Conservation (phyloP, 202 grass and related monocot genomes). For the Bolboschoenoplectus hybrid region DNA sequence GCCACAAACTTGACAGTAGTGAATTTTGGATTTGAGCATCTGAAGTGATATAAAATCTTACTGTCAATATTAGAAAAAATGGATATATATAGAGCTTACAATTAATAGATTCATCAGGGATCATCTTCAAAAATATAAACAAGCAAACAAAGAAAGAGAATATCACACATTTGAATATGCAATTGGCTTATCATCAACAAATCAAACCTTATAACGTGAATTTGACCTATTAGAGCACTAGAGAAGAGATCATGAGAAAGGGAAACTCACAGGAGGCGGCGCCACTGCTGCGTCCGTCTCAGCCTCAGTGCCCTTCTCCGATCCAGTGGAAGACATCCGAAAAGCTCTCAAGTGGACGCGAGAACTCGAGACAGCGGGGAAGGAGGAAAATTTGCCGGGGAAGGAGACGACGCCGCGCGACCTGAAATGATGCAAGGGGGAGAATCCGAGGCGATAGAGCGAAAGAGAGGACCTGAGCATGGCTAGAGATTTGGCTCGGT, state of each 20-base stretch:
- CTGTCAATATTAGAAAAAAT: background rate
- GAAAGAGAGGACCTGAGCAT: slow-evolving; percentile 50
- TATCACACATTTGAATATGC: background rate
- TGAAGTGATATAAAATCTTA: slow-evolving; percentile 33
- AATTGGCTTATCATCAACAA: background rate
- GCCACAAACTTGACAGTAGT: slow-evolving; percentile 74
- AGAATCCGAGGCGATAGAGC: slow-evolving; percentile 33
- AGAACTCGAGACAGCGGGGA: background rate
- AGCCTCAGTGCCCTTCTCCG: slow-evolving; percentile 33
- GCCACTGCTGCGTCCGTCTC: slow-evolving; percentile 22
- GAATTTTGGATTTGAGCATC: slow-evolving; percentile 71
- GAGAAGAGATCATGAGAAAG: background rate
- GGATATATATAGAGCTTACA: background rate
- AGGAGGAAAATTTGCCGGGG: slow-evolving; percentile 1
- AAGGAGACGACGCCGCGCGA: slow-evolving; percentile 7
- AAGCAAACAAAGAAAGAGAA: background rate
- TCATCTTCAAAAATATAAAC: background rate
- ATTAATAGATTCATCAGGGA: background rate
- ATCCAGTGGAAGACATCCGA: slow-evolving; percentile 46
- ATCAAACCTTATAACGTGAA: background rate
- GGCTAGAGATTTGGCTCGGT: slow-evolving; percentile 11
- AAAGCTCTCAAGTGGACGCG: slow-evolving; percentile 31
- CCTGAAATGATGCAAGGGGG: slow-evolving; percentile 23
- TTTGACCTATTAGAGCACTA: slow-evolving; percentile 1
- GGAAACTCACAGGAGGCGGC: slow-evolving; percentile 38